Evolutionary conservation across 176 grass and related monocot genomes (phyloP).

Genomic region (Thinopyrum elongatum): DNA sequence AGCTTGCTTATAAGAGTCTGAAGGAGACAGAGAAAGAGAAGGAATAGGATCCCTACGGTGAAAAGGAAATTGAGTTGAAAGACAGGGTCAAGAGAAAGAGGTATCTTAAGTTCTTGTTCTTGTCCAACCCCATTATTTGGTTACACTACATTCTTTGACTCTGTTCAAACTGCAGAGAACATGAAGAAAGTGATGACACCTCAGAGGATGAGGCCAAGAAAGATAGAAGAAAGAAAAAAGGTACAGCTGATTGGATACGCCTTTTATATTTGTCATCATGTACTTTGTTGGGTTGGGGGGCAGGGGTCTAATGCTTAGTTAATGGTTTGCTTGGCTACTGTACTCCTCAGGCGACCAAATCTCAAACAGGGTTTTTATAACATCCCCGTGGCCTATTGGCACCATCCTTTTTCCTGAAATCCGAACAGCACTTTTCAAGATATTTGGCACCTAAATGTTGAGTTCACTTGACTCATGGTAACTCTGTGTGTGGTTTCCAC

Average conservation of each 20-base stretch:
- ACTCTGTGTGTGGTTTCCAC: too few species aligned
- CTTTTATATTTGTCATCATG: background rate
- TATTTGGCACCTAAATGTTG: too few species aligned
- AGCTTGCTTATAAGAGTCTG: slow-evolving; percentile 81
- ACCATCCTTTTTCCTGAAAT: too few species aligned
- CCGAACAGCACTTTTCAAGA: too few species aligned
- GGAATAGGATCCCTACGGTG: slow-evolving; percentile 24
- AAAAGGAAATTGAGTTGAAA: slow-evolving; percentile 39
- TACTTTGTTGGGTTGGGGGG: too few species aligned
- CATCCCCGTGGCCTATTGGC: too few species aligned
- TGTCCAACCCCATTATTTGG: background rate
- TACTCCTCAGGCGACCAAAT: too few species aligned
- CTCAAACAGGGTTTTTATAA: too few species aligned
- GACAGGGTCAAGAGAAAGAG: slow-evolving; percentile 61
- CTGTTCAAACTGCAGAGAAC: slow-evolving; percentile 40
- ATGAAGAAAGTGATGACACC: slow-evolving; percentile 25
- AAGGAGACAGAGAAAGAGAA: slow-evolving; percentile 42
- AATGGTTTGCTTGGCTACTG: too few species aligned
- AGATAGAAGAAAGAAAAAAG: slow-evolving; percentile 52
- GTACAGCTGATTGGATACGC: slow-evolving; percentile 22
- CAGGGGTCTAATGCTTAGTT: too few species aligned
- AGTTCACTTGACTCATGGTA: too few species aligned
- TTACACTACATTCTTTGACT: background rate
- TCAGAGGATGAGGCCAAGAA: slow-evolving; percentile 44
- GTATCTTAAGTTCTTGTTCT: slow-evolving; percentile 20